phyloP scores from a whole-genome alignment of 169 alveolate genomes.

The Plasmodium falciparum region DNA sequence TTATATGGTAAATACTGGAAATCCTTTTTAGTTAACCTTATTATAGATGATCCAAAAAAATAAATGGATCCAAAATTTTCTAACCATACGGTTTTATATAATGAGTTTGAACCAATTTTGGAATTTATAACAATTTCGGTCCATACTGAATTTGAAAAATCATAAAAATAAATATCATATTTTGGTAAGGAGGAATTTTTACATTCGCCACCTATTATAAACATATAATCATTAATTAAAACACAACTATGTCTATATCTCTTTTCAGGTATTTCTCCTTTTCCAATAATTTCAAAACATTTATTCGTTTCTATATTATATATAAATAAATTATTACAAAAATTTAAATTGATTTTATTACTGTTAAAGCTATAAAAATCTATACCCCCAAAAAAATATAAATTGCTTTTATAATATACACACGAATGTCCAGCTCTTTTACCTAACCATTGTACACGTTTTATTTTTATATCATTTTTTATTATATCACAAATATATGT shows the following conservation, averaged over 20 bases:
- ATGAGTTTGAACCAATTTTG: conserved; percentile 24
- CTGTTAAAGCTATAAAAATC: conserved; percentile 69
- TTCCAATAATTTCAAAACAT: conserved; percentile 65
- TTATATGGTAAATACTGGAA: conserved; percentile 70
- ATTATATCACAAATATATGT: conserved; percentile 48
- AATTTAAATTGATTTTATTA: conserved; percentile 52
- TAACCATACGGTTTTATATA: conserved; percentile 68
- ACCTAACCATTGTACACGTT: conserved; percentile 43
- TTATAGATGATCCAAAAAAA: conserved; percentile 69
- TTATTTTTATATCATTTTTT: conserved; percentile 30
- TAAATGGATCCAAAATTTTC: conserved; percentile 76
- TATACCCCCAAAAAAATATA: conserved; percentile 74
- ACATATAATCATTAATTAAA: conserved; percentile 70
- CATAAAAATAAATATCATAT: conserved; percentile 63
- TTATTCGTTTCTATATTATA: conserved; percentile 63
- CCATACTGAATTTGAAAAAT: conserved; percentile 74
- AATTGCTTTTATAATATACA: conserved; percentile 65
- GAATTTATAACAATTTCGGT: conserved; percentile 64
- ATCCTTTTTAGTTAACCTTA: conserved; percentile 67
- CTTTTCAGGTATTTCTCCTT: conserved; percentile 70
- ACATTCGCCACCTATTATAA: conserved; percentile 72
- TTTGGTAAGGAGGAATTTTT: conserved; percentile 60
- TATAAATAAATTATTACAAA: conserved; percentile 58
- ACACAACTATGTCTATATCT: conserved; percentile 73
- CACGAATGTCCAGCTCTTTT: conserved; percentile 76